Evolutionary conservation across 257 asterid genomes (phyloP).

Genomic region (Nicotiana noctiflora): DNA sequence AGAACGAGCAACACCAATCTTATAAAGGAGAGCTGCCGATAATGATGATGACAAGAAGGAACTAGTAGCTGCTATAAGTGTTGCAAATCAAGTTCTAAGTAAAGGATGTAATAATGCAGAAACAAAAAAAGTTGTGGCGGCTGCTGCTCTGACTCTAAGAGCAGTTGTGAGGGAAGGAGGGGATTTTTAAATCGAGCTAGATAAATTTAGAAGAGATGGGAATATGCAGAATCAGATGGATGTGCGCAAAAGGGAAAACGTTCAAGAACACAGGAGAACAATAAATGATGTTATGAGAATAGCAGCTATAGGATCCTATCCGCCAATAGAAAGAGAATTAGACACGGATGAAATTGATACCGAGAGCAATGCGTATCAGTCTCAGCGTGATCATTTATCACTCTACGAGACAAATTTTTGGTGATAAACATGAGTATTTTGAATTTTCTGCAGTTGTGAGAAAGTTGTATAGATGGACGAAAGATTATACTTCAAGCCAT

Average conservation of each 20-base stretch:
- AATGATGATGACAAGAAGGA: slow-evolving; percentile 58
- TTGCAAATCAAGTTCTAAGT: slow-evolving; percentile 52
- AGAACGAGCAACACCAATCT: slow-evolving; percentile 68
- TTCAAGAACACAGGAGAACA: slow-evolving; percentile 51
- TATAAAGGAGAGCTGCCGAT: slow-evolving; percentile 73
- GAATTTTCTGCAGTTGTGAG: slow-evolving; percentile 57
- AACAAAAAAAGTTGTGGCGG: slow-evolving; percentile 45
- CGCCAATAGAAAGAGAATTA: slow-evolving; percentile 74
- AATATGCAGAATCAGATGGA: slow-evolving; percentile 29
- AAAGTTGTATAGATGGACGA: slow-evolving; percentile 71
- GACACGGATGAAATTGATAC: slow-evolving; percentile 93
- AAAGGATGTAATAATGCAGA: slow-evolving; percentile 31
- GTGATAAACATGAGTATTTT: slow-evolving; percentile 78
- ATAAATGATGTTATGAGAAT: slow-evolving; percentile 34
- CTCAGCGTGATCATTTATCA: slow-evolving; percentile 54
- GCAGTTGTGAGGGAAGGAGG: slow-evolving; percentile 26
- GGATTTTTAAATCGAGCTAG: slow-evolving; percentile 62
- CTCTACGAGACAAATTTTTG: slow-evolving; percentile 61
- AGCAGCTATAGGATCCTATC: slow-evolving; percentile 31
- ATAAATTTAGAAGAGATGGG: slow-evolving; percentile 56
- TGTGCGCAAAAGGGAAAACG: slow-evolving; percentile 51
- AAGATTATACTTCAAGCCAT: slow-evolving; percentile 20
- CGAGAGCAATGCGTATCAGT: slow-evolving; percentile 66
- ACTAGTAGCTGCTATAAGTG: too few relatives aligned
- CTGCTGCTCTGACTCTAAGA: slow-evolving; percentile 7